Evolutionary conservation across 208 protist genomes (phyloP), one percentile per base, ranked within the genome.

Genomic region (Leishmania turanica): DNA sequence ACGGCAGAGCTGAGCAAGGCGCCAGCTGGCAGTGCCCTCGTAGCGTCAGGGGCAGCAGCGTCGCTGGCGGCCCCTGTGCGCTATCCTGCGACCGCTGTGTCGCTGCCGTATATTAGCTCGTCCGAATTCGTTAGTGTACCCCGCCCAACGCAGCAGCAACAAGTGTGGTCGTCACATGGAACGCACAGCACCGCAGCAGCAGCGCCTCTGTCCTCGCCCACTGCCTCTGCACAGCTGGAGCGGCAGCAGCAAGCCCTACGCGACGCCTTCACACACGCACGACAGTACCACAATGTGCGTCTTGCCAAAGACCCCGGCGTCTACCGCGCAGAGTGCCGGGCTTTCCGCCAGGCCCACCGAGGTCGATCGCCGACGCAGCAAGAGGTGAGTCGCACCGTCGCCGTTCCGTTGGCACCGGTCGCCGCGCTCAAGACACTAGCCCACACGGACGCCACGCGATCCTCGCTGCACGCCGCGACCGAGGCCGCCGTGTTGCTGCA

Each of bases 331-430:
- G 93, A 96, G 72, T 85, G 86, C 37, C 74, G 74, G 53, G 91
- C 87, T 21, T 95, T 93, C 77, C 86, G 78, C 2, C 82, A 87
- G 19, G 88, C 91, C 9, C 93, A 95, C 77, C 74, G 74, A 62
- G 82, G 85, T 45, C 89, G 87, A 58, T 11, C 54, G 1, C 90
- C 88, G 37, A 84, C 84, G 11, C 47, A 58, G 31, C 75, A 82
- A 45, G 93, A 95, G 64, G 90, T 96, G 31, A 85, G 77, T 49
- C 90, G 78, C 53, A 85, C 81, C 87, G 87, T 91, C 21, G 85
- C 90, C 49, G 89, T 95, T 40, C 80, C 87, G 0, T 88, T 96
- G n/a, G 82, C 90, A 1, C 90, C 93, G 9, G 89, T 94, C 1
- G 84, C 85, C 3, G 93, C 90, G 11, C 87, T 96, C 54, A 88